Evolutionary conservation across 177 flowering plant species (phyloP).

Genomic region (Vitis hybrid): DNA sequence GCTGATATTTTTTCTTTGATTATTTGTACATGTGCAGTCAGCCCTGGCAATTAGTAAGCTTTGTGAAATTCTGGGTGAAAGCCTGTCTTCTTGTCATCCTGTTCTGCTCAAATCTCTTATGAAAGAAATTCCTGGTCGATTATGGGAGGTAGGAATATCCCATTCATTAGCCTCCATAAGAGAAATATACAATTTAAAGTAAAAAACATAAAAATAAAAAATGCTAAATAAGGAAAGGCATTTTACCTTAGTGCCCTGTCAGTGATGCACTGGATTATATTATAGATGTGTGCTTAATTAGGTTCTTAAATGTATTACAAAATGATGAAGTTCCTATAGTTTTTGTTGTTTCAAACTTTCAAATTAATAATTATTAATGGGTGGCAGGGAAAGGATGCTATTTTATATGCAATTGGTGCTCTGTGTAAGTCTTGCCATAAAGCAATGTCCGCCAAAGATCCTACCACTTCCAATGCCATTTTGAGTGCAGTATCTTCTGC

Average conservation of each 20-base stretch:
- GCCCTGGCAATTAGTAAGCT: constrained; percentile 78
- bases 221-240: too few relatives aligned
- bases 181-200: neutral
- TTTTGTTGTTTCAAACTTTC: neutral
- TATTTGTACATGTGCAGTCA: constrained; percentile 49
- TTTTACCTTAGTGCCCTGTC: neutral
- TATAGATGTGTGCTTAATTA: neutral
- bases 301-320: neutral
- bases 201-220: neutral
- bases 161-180: neutral
- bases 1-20: constrained; percentile 5
- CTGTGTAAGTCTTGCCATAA: constrained; percentile 71
- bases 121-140: constrained; percentile 86
- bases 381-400: constrained; percentile 82
- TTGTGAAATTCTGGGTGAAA: constrained; percentile 83
- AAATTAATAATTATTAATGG: neutral
- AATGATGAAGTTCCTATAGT: neutral
- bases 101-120: constrained; percentile 62
- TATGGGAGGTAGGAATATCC: constrained; percentile 82
- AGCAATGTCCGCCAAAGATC: constrained; percentile 60
- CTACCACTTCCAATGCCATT: constrained; percentile 52
- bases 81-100: constrained; percentile 57
- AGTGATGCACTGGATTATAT: neutral
- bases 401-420: constrained; percentile 73
- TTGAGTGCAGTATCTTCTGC: constrained; percentile 63